Percentiles rank a stretch among this genome's conserved stretches.
Conservation (phyloP, 495 filamentous ascomycete species). For the Trichoderma virens region DNA sequence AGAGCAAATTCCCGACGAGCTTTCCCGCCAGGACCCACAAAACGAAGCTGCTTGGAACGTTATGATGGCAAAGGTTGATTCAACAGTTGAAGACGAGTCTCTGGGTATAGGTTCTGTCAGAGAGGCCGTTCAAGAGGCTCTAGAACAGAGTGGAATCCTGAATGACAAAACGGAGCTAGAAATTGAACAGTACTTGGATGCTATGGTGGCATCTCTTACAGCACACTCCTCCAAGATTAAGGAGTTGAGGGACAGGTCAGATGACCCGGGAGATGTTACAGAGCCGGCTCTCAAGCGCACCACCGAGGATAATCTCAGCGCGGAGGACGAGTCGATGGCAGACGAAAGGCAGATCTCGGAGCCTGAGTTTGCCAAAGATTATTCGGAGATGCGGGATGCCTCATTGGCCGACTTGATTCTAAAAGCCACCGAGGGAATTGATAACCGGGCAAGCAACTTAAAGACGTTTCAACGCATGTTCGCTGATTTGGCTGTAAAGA, state of each 20-base stretch:
- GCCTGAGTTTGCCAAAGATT: constrained; percentile 19
- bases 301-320: neutral
- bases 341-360: constrained; percentile 22
- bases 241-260: constrained; percentile 3
- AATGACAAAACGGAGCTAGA: constrained; percentile 27
- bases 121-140: constrained; percentile 36
- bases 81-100: constrained; percentile 48
- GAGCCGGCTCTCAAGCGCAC: constrained; percentile 12
- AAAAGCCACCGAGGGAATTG: constrained; percentile 18
- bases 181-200: constrained; percentile 29
- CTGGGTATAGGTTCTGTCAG: constrained; percentile 32
- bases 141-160: constrained; percentile 36
- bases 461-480: constrained; percentile 5
- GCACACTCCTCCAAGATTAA: constrained; percentile 11
- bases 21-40: constrained; percentile 6
- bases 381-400: constrained; percentile 18
- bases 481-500: neutral
- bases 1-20: neutral
- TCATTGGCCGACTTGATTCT: constrained; percentile 23
- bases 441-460: constrained; percentile 12
- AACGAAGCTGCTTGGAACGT: constrained; percentile 41
- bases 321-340: constrained; percentile 14
- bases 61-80: constrained; percentile 44
- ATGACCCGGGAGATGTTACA: constrained; percentile 7
- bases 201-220: constrained; percentile 32